Evolutionary conservation across 352 stramenopile genomes (phyloP).

Genomic region (Globisporangium ultimum): DNA sequence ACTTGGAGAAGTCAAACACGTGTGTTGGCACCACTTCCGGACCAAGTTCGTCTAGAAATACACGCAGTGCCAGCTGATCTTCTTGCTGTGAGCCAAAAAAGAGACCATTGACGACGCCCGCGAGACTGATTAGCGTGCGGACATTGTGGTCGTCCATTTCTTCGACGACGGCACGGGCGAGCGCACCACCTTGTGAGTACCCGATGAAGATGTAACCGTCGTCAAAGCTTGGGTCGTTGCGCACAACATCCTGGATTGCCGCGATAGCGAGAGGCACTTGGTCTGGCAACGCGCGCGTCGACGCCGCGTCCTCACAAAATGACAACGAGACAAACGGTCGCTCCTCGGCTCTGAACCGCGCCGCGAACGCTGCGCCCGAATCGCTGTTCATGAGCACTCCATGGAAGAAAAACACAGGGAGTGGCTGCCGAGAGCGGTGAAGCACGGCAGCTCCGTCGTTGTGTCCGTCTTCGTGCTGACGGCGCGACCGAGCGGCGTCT

Average conservation of each 20-base stretch:
- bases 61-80: constrained; percentile 30
- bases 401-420: constrained; percentile 61
- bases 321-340: constrained; percentile 33
- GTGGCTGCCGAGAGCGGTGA: background rate
- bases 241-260: constrained; percentile 31
- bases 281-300: constrained; percentile 20
- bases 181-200: constrained; percentile 42
- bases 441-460: too few relatives aligned
- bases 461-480: too few relatives aligned
- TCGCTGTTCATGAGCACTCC: constrained; percentile 30
- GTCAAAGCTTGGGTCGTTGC: constrained; percentile 23
- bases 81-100: constrained; percentile 45
- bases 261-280: constrained; percentile 47
- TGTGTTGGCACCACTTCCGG: constrained; percentile 27
- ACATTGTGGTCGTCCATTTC: constrained; percentile 61
- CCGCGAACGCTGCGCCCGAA: constrained; percentile 24
- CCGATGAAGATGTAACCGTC: constrained; percentile 51
- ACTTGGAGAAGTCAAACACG: constrained; percentile 41
- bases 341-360: constrained; percentile 33
- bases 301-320: constrained; percentile 43
- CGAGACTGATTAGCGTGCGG: constrained; percentile 45
- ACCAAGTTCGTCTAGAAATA: constrained; percentile 33
- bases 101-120: constrained; percentile 47
- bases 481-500: too few relatives aligned
- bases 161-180: constrained; percentile 48